Percentiles rank a stretch among this genome's conserved stretches.
These are phyloP conservation scores for Clarireedia homoeocarpa DNA, from an alignment of 2,329 filamentous ascomycete genomes.

Conservation along the genomic window DNA sequence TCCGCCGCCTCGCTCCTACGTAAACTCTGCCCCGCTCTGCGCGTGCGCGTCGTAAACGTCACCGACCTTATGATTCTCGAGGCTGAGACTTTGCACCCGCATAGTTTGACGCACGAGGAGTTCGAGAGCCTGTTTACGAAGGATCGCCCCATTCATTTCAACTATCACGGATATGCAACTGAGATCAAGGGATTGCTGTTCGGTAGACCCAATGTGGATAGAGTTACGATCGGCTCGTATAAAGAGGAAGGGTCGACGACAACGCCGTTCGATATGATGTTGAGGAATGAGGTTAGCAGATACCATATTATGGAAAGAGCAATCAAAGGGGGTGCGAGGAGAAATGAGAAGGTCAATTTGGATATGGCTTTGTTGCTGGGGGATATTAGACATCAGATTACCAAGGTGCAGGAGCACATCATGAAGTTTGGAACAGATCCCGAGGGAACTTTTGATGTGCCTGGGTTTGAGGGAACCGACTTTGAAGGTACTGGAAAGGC, in stretches of 20 bases:
- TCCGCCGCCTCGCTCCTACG: conserved; percentile 50
- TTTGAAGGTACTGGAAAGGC: conserved; percentile 15
- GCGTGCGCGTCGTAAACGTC: conserved; percentile 56
- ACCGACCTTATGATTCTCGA: conserved; percentile 58
- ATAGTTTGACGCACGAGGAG: conserved; percentile 42
- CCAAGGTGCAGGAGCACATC: conserved; percentile 46
- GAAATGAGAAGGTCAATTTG: conserved; percentile 40
- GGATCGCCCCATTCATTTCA: conserved; percentile 51
- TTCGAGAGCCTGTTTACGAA: conserved; percentile 51
- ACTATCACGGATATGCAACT: conserved; percentile 57
- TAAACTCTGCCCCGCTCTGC: conserved; percentile 41
- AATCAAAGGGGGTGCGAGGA: conserved; percentile 38
- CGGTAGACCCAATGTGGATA: conserved; percentile 42
- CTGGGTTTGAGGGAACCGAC: conserved; percentile 33
- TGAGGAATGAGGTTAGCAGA: conserved; percentile 50
- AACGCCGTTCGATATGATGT: conserved; percentile 64
- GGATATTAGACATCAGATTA: conserved; percentile 41
- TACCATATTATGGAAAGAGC: conserved; percentile 52
- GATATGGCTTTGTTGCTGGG: conserved; percentile 38
- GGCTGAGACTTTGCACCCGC: conserved; percentile 48
- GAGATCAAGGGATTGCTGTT: conserved; percentile 57
- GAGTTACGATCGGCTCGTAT: conserved; percentile 51
- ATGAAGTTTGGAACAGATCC: conserved; percentile 43
- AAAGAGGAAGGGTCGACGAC: conserved; percentile 59
- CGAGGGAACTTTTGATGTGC: conserved; percentile 42